Evolutionary conservation across 179 eudicot genomes (phyloP), one percentile per base, ranked within the genome.

Genomic region (Silene vulgaris): DNA sequence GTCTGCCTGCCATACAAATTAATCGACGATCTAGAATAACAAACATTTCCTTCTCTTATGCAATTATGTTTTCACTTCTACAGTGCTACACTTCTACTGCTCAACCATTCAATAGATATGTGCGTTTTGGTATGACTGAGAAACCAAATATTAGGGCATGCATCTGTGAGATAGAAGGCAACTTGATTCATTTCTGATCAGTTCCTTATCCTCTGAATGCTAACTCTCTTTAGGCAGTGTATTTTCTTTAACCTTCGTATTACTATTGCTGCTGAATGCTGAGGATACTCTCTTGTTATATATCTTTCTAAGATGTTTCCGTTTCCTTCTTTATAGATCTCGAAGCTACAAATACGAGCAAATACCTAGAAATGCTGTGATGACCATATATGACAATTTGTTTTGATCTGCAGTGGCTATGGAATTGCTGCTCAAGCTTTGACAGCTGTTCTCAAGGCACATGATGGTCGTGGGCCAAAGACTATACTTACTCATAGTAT

Each of bases 341-440:
- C 26, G 73, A 20, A 21, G n/a, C 72, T 37, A 3, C 21, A 14
- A 35, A 35, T 35, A 48, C 29, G 20, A 29, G 45, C 23, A 43
- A 3, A 48, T 45, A 13, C 17, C 13, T 71, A 17, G 43, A 50
- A 50, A 14, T 23, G 63, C 29, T 52, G 13, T 28, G 62, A 71
- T 71, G 61, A 37, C 74, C 14, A 64, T 13, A 35, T 29, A 56
- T 65, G 21, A 73, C 21, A 54, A 37, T 17, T 8, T 61, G 17
- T 75, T 78, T 73, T 43, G 29, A 17, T 64, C 37, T 83, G 84
- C 89, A 92, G 97, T 87, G 97, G 94, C 75, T 92, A 89, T 77
- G 97, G 96, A 77, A 92, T 92, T 78, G 90, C 97, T 71, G 93
- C 97, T 75, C 90, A 78, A 84, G 97, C 92, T 66, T 79, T 92